phyloP scores from a whole-genome alignment of 129 eudicot genomes.

The Rutidosis leptorrhynchoides region DNA sequence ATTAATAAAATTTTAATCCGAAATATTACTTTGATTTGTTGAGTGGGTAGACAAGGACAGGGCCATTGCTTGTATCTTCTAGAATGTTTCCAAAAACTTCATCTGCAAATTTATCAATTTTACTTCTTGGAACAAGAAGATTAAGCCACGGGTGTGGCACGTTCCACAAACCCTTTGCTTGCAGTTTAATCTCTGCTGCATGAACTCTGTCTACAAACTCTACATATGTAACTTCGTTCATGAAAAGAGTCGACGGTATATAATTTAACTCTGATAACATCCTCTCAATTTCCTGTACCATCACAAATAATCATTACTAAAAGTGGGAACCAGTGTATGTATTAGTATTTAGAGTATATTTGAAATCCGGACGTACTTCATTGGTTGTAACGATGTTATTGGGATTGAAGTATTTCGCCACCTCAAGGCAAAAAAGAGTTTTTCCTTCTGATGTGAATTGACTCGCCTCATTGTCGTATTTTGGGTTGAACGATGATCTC shows the following conservation, averaged over 20 bases:
- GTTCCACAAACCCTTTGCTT: constrained; percentile 78
- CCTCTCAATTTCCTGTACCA: constrained; percentile 61
- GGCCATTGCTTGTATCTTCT: constrained; percentile 68
- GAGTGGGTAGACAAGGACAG: constrained; percentile 78
- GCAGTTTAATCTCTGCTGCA: constrained; percentile 57
- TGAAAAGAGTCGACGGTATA: constrained; percentile 56
- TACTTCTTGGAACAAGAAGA: constrained; percentile 69
- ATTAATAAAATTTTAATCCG: neutral
- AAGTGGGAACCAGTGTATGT: too few relatives aligned
- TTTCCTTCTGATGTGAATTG: constrained; percentile 71
- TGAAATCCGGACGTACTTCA: constrained; percentile 34
- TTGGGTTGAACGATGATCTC: constrained; percentile 73
- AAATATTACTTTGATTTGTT: constrained; percentile 65
- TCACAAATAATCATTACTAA: constrained; percentile 1
- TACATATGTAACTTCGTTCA: constrained; percentile 59
- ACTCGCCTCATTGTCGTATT: constrained; percentile 65
- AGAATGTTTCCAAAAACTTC: constrained; percentile 67
- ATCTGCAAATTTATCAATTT: constrained; percentile 50
- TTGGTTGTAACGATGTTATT: constrained; percentile 33
- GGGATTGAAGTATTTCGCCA: constrained; percentile 65
- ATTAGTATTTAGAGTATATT: neutral
- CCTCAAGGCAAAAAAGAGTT: constrained; percentile 72
- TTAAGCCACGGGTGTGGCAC: constrained; percentile 92
- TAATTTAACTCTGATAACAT: constrained; percentile 58
- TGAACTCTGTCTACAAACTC: constrained; percentile 87